Base-by-base conservation (phyloP, 495 filamentous ascomycete species). In the Tuber aestivum region DNA sequence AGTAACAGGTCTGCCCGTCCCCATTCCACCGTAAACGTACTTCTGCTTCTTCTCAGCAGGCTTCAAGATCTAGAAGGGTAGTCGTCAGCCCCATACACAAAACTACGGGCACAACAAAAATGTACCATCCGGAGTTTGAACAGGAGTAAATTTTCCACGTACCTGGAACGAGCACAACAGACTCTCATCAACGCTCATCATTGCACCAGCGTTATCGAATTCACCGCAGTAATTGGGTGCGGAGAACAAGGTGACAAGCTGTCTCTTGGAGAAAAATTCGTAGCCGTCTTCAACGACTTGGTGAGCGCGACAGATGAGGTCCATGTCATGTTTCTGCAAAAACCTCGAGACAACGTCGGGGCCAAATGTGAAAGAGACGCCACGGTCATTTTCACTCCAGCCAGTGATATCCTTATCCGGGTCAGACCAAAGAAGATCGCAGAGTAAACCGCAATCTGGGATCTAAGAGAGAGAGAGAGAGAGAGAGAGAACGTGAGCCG, bases 41-140 rank as follows among this genome's bases (percentile, higher is more conserved):
- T 99, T 99, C 93, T 97, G 95, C 92, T 99, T 99, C 91, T 99
- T 99, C 90, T 99, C 95, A 86, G 95, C 95, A 83, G 95, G 95
- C 87, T 98, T 99, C 87, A 99, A 88, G 85, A 99, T 99, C 95
- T 98, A 80, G 38, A 75, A 35, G 41, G 38, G 71, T 74, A 80
- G 74, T 78, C 21, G 12, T 71, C 35, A 40, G 70, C 41, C 10
- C 18, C 35, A n/a, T n/a, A 32, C 41, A 42, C 32, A 73, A 45
- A 35, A 73, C 38, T 38, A 42, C 0, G 21, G 16, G 35, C 6
- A 27, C 41, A 27, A 9, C 21, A 72, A 32, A 72, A 44, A 48
- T 35, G n/a, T 48, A 32, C 35, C 40, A 41, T 72, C 21, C 37
- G n/a, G 44, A 74, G 32, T 73, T 18, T 44, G 35, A 21, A 56